Evolutionary conservation across 1,284 basidiomycete species (phyloP).

Genomic region (Anthracocystis setariae): DNA sequence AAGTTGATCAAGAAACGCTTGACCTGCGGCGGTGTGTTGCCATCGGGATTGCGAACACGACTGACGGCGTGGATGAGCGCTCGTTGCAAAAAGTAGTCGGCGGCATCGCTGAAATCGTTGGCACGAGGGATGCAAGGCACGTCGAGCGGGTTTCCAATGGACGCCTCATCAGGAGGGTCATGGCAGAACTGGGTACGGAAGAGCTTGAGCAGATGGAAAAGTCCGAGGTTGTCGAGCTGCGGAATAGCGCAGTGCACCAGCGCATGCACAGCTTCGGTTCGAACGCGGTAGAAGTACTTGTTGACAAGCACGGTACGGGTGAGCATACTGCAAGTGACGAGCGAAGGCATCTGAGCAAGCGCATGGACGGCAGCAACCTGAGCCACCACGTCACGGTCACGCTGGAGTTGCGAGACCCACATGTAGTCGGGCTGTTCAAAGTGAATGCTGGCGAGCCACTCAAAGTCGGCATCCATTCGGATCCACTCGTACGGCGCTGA

Average conservation of each 20-base stretch:
- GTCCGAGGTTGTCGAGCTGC: slow-evolving; percentile 82
- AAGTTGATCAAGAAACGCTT: slow-evolving; percentile 90
- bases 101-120: slow-evolving; percentile 90
- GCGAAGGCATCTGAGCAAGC: slow-evolving; percentile 81
- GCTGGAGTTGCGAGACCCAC: slow-evolving; percentile 96
- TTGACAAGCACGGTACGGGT: slow-evolving; percentile 92
- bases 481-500: slow-evolving; percentile 97
- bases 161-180: slow-evolving; percentile 57
- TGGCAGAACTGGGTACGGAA: slow-evolving; percentile 90
- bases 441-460: slow-evolving; percentile 92
- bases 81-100: slow-evolving; percentile 95
- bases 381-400: slow-evolving; percentile 97
- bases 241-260: slow-evolving; percentile 87
- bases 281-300: slow-evolving; percentile 96
- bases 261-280: slow-evolving; percentile 90
- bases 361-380: slow-evolving; percentile 65
- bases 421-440: slow-evolving; percentile 98
- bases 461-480: slow-evolving; percentile 96
- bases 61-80: slow-evolving; percentile 83
- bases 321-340: slow-evolving; percentile 88
- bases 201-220: slow-evolving; percentile 95
- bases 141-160: slow-evolving; percentile 48
- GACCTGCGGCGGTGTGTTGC: slow-evolving; percentile 86
- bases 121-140: slow-evolving; percentile 85
- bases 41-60: slow-evolving; percentile 80